Percentiles rank a stretch among this genome's conserved stretches.
Evolutionary conservation across 2,329 filamentous ascomycete species (phyloP).

Genomic region (Calonectria pseudoreteaudii): DNA sequence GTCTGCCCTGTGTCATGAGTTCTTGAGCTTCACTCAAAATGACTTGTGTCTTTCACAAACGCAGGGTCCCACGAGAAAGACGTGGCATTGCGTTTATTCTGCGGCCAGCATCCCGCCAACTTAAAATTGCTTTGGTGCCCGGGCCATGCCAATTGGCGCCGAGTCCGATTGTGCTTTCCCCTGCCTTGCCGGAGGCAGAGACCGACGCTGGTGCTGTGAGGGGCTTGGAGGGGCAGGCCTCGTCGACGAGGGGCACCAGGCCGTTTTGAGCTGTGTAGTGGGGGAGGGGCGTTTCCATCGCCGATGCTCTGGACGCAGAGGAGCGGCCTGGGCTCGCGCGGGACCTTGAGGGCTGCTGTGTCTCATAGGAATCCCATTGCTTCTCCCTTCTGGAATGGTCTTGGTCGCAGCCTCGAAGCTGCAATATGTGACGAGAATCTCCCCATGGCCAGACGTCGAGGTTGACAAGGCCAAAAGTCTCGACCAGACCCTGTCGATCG

Average conservation of each 20-base stretch:
- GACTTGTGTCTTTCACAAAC: not conserved
- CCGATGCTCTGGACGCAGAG: conserved; percentile 33
- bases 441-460: not conserved
- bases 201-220: not conserved
- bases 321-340: conserved; percentile 31
- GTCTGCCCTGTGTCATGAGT: not conserved
- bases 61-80: not conserved
- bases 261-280: conserved; percentile 16
- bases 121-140: not conserved
- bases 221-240: conserved; percentile 4
- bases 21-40: not conserved
- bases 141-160: not conserved
- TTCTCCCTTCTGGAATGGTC: not conserved
- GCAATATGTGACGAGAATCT: not conserved
- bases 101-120: not conserved
- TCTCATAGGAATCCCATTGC: not conserved
- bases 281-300: conserved; percentile 31
- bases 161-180: not conserved
- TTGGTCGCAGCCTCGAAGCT: too few relatives aligned
- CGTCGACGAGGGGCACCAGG: not conserved
- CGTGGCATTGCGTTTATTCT: not conserved
- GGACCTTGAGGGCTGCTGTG: not conserved
- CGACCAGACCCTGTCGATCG: conserved; percentile 4
- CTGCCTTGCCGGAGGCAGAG: conserved; percentile 9
- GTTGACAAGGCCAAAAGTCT: not conserved